Evolutionary conservation across 2,329 filamentous ascomycete genomes (phyloP).

Genomic region (Fusarium hainanense): DNA sequence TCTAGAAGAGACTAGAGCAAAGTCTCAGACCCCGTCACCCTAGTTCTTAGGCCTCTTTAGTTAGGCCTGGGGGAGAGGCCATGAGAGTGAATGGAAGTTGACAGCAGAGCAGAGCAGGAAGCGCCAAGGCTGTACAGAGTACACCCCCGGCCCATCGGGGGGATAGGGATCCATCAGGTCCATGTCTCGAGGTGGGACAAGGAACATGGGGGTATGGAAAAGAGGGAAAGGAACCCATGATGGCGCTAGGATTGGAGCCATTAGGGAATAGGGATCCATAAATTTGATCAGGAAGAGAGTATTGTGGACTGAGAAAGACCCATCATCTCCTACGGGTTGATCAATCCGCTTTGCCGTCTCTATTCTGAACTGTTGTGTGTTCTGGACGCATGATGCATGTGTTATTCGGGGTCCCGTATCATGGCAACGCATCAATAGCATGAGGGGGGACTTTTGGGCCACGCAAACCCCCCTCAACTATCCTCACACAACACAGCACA

Average conservation of each 20-base stretch:
- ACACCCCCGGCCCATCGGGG: slow-evolving; percentile 38
- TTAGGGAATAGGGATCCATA: slow-evolving; percentile 16
- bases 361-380: background rate
- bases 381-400: slow-evolving; percentile 31
- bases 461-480: slow-evolving; percentile 17
- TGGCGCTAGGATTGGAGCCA: slow-evolving; percentile 34
- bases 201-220: slow-evolving; percentile 27
- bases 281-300: slow-evolving; percentile 22
- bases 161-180: slow-evolving; percentile 16
- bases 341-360: slow-evolving; percentile 24
- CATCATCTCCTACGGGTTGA: slow-evolving; percentile 23
- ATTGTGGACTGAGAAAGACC: slow-evolving; percentile 15
- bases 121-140: slow-evolving; percentile 31
- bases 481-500: slow-evolving; percentile 26
- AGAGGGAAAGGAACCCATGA: slow-evolving; percentile 19
- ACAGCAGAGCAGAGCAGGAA: slow-evolving; percentile 25
- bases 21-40: slow-evolving; percentile 19
- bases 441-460: slow-evolving; percentile 4
- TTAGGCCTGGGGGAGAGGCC: background rate
- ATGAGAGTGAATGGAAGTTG: slow-evolving; percentile 17
- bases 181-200: slow-evolving; percentile 21
- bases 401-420: slow-evolving; percentile 21
- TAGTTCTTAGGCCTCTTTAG: slow-evolving; percentile 1
- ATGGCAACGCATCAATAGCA: slow-evolving; percentile 17
- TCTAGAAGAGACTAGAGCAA: slow-evolving; percentile 1